Evolutionary conservation across 2,329 filamentous ascomycete species (phyloP), one percentile per base, ranked within the genome.

Genomic region (Monosporascus sp.): DNA sequence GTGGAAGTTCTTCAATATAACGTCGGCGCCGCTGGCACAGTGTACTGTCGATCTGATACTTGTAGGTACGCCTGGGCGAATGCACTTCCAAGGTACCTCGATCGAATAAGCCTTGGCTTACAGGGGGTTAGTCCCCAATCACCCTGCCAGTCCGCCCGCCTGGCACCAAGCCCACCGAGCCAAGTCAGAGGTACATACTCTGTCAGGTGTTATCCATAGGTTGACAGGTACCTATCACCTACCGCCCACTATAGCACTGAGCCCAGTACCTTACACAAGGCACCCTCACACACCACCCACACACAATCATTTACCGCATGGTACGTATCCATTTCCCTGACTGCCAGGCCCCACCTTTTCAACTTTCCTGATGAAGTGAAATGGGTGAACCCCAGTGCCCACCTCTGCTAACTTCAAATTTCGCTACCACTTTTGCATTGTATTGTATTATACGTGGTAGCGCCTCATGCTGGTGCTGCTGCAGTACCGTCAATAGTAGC

Each of bases 321-420:
- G 25, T 37, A 49, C 27, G 17, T 31, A 49, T 31, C 24, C 22
- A 24, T n/a, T 20, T 20, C 15, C 18, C 18, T 20, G 11, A 3
- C 43, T 46, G 11, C 43, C n/a, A 51, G 43, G 41, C 22, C 24
- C 25, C 38, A 51, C 24, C 2, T 31, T 35, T 14, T 41, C 22
- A 50, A 41, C 48, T 39, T 43, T 15, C 24, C 48, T 45, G 41
- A 18, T 45, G 39, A 27, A 49, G 24, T 46, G 22, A 27, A 60
- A 58, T 60, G 57, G 54, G 55, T 58, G 58, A 62, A 59, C 55
- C 58, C 57, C 58, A 56, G 47, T 48, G 46, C 56, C 65, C 65
- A 65, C 62, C 60, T 64, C 61, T 66, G 37, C 54, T 61, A 66
- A 65, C 65, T 66, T 66, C 54, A 50, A 60, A 60, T 62, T 57